Base-by-base conservation (phyloP, 306 rosid genomes). In the Vicia faba region DNA sequence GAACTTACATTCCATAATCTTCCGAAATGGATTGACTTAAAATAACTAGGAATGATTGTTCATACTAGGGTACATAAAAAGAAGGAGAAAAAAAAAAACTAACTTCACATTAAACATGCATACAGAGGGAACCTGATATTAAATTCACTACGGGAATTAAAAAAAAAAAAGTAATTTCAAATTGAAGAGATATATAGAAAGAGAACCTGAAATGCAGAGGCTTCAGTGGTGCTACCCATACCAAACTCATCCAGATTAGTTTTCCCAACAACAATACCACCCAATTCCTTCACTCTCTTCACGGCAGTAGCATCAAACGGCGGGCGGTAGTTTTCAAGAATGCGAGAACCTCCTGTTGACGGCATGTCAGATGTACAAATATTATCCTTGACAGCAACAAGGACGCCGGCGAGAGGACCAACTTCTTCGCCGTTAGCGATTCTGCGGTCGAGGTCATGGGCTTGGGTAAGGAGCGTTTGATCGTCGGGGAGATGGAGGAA, bases 201-300 rank as follows among this genome's bases (percentile, higher is more conserved):
- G 35, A 11, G 23, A 74, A 92, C 98, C 98, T 93, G 89, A 83
- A 84, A 93, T 29, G 97, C 97, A 53, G 97, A 93, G 50, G 72
- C 86, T 85, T 93, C 99, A 46, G 99, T 93, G 68, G 99, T 86
- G 69, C 97, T 90, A 0, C 99, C 99, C 99, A 93, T 93, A 56
- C 99, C 97, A 50, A 93, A 93, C 83, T 90, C 99, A 77, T 93
- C 99, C 83, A 93, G 33, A 78, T 93, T 93, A 35, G 99, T 93
- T 82, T 93, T 93, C 4, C 99, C 99, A 25, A 90, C 83, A 62
- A 88, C 85, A 85, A 93, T 82, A 25, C 86, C 99, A 11, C 90
- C 99, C 60, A 81, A 18, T 16, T 90, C 92, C 84, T 73, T 90
- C 69, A 86, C 79, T 73, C 73, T 88, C 85, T 73, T 80, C 26